phyloP scores from a whole-genome alignment of 2,329 filamentous ascomycete species.

The Trichoderma atrobrunneum region DNA sequence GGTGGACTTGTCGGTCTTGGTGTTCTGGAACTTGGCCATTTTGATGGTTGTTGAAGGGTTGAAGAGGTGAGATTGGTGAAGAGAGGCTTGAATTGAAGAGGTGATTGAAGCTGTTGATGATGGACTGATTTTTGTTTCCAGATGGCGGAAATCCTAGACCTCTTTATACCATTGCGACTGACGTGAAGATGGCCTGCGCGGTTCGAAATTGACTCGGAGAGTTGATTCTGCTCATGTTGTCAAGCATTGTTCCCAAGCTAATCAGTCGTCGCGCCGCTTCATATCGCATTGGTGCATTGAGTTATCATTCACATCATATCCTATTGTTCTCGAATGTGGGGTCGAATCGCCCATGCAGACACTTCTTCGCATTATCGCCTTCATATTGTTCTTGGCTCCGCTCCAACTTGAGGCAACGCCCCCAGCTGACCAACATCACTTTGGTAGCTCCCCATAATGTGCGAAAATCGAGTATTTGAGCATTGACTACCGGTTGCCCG shows the following conservation, averaged over 20 bases:
- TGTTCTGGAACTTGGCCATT: not conserved
- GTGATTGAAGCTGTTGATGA: not conserved
- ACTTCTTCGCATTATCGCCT: not conserved
- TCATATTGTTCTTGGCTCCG: slow-evolving; percentile 10
- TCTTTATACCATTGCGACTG: not conserved
- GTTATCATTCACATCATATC: not conserved
- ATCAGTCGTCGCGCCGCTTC: not conserved
- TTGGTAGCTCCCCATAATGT: not conserved
- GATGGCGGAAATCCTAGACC: not conserved
- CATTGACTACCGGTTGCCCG: not conserved
- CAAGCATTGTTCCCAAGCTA: not conserved
- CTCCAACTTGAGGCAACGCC: not conserved
- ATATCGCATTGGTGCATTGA: not conserved
- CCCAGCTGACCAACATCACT: not conserved
- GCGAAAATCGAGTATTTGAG: not conserved
- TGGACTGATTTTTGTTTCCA: not conserved
- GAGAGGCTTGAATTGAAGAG: not conserved
- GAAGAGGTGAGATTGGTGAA: not conserved
- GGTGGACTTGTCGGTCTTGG: not conserved
- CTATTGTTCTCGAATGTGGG: not conserved
- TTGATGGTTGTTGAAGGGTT: not conserved
- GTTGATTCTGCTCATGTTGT: too few relatives aligned
- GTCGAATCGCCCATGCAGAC: not conserved
- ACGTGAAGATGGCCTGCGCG: too few relatives aligned
- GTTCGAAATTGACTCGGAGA: not conserved